A percentile compares a stretch with the other conserved stretches of the same genome.
Evolutionary conservation across 2,329 filamentous ascomycete genomes (phyloP).

Genomic region (Didymellaceae sp.): DNA sequence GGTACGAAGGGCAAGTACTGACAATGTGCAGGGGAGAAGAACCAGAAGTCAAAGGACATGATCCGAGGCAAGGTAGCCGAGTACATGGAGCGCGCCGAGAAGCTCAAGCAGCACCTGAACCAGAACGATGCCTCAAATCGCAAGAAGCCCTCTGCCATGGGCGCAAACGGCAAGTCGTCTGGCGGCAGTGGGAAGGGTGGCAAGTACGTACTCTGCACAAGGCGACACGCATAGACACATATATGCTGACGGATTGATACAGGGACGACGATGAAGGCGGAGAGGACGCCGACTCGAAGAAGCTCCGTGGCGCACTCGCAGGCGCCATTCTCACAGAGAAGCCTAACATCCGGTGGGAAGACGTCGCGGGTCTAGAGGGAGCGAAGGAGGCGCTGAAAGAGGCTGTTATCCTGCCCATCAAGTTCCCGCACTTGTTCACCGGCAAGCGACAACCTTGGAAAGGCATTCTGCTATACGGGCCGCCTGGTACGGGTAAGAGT

Average conservation of each 20-base stretch:
- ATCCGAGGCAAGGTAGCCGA: conserved; percentile 93
- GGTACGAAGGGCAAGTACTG: conserved; percentile 26
- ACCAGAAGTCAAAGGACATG: conserved; percentile 94
- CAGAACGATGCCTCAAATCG: conserved; percentile 71
- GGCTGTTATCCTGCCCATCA: conserved; percentile 96
- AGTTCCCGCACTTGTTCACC: conserved; percentile 94
- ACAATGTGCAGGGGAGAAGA: conserved; percentile 77
- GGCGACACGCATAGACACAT: neutral
- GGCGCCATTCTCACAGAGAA: conserved; percentile 94
- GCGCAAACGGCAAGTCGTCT: conserved; percentile 71
- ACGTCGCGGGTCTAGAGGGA: conserved; percentile 90
- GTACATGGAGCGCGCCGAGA: conserved; percentile 99
- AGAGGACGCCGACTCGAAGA: conserved; percentile 89
- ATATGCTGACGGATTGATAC: conserved; percentile 18
- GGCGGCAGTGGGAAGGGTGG: conserved; percentile 66
- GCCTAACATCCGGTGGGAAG: conserved; percentile 97
- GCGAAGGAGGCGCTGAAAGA: conserved; percentile 98
- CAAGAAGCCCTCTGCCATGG: conserved; percentile 75
- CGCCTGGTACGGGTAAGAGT: conserved; percentile 96
- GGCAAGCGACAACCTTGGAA: conserved; percentile 98
- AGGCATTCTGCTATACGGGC: conserved; percentile 93
- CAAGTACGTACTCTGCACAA: conserved; percentile 54
- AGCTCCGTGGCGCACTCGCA: conserved; percentile 86
- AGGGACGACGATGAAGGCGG: conserved; percentile 64
- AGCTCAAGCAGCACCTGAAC: conserved; percentile 88